A percentile compares a stretch with the other conserved stretches of the same genome.
Evolutionary conservation across 495 filamentous ascomycete species (phyloP).

Genomic region (Tuber brumale): DNA sequence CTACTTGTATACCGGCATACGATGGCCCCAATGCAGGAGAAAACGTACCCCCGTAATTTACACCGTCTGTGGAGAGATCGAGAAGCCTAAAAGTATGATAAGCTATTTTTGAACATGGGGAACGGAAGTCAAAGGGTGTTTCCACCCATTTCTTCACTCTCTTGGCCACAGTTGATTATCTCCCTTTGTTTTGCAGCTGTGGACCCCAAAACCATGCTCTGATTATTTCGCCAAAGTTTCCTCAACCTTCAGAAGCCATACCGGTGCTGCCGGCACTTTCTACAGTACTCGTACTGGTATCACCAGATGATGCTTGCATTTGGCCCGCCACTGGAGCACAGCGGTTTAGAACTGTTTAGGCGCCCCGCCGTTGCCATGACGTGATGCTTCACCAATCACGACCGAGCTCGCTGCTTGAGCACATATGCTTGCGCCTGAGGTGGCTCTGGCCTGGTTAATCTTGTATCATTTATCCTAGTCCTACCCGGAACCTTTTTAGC

Average conservation of each 20-base stretch:
- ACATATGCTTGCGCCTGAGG: not conserved
- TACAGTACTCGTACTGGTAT: no score
- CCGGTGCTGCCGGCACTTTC: not conserved
- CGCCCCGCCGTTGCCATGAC: not conserved
- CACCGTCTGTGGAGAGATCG: not conserved
- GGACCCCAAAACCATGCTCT: not conserved
- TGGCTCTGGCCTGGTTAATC: not conserved
- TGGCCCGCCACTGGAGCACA: not conserved
- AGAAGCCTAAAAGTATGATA: not conserved
- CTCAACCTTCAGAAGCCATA: not conserved
- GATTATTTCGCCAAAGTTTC: not conserved
- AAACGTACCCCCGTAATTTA: not conserved
- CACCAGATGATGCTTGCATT: not conserved
- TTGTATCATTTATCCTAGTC: no score
- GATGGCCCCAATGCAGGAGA: not conserved
- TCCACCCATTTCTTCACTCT: not conserved
- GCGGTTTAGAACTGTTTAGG: not conserved
- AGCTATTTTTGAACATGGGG: not conserved
- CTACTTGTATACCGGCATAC: not conserved
- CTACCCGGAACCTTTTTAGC: not conserved
- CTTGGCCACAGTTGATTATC: not conserved
- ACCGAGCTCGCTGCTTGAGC: not conserved
- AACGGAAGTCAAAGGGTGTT: not conserved
- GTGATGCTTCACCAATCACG: slow-evolving; percentile 1
- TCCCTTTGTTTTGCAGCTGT: not conserved